Base-by-base conservation (phyloP, 2,329 filamentous ascomycete species). In the Xylariomycetidae sp. region DNA sequence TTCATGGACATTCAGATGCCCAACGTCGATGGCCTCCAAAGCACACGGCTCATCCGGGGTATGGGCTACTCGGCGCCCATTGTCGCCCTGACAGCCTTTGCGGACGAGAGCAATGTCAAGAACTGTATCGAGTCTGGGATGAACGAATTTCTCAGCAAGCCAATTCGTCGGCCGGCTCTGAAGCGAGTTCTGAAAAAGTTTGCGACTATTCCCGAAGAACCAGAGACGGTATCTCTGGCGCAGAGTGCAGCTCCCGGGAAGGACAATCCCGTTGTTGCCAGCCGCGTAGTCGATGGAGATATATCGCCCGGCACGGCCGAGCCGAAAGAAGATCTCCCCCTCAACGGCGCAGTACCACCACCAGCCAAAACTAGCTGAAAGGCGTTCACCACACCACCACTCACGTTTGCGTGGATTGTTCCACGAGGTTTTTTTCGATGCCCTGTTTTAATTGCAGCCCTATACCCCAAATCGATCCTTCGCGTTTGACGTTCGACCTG, bases 1-100 rank as follows among this genome's bases (percentile, higher is more conserved):
- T 92, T 95, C 53, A 95, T 95, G 89, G 89, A 95, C 50, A 82
- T 95, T 6, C 86, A 85, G 60, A 95, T 95, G 89, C 89, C 89
- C 4, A 93, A 92, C 42, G 72, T 95, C 10, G 88, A 95, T 52
- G 89, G 89, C 2, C 65, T 95, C 16, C 82, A 95, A 55, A 89
- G 83, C 29, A 95, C 89, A 1, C 75, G 82, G 8, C 66, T 93
- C 20, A 95, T 95, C 48, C 77, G 89, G 6, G 69, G 87, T 54
- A 84, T 90, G 66, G 89, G 89, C 1, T 95, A 92, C 60, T 79
- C 74, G 9, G 83, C 84, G 2, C 89, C 89, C 0, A 95, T 95
- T 40, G 87, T 95, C 10, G 89, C 89, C 0, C 64, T 95, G 27
- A 94, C 88, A 9, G 89, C 89, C 3, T 95, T 94, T 50, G 80